Evolutionary conservation across 768 basidiomycete genomes (phyloP), one percentile per base, ranked within the genome.

Genomic region (Artomyces pyxidatus): DNA sequence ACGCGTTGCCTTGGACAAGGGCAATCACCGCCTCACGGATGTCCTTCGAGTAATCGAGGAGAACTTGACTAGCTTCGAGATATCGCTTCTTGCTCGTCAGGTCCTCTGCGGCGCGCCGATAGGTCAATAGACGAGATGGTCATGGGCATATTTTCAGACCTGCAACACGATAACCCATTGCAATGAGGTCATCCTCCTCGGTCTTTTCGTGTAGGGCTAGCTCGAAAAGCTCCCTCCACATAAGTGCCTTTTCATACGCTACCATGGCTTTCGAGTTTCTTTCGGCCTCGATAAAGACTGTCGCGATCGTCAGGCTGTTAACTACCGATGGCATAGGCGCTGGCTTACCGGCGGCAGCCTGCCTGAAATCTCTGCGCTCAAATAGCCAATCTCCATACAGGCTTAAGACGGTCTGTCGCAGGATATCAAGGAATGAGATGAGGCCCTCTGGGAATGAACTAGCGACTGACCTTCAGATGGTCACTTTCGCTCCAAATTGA

Each of bases 151-250:
- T 5, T 14, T 41, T 67, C 80, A 27, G 40, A 91, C 93, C 91
- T 32, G 90, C 82, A 4, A 94, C 71, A 16, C 90, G 81, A 61
- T 86, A 82, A 11, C 79, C 90, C 58, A 83, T 78, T 2, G 76
- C 74, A 12, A 68, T 62, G 9, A 90, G 60, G 38, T 87, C 81
- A 11, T 84, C 81, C 25, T 68, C 66, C 0, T 71, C 50, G 9
- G 78, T 57, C 2, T 73, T 67, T 42, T 77, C 72, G 23, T 71
- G 71, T 19, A 76, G 58, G 3, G 86, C 86, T 23, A 96, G 68
- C 22, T 88, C 82, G 63, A 99, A 97, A 0, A 96, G 70, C 55
- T 94, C 91, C 59, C 86, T 83, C 95, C 95, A 99, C 47, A 86
- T 79, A 27, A 91, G 69, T 0, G 87, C 86, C 48, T 83, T 85